These are phyloP conservation scores for Sarocladium kiliense DNA, from an alignment of 2,329 filamentous ascomycete genomes.

Conservation along the genomic window DNA sequence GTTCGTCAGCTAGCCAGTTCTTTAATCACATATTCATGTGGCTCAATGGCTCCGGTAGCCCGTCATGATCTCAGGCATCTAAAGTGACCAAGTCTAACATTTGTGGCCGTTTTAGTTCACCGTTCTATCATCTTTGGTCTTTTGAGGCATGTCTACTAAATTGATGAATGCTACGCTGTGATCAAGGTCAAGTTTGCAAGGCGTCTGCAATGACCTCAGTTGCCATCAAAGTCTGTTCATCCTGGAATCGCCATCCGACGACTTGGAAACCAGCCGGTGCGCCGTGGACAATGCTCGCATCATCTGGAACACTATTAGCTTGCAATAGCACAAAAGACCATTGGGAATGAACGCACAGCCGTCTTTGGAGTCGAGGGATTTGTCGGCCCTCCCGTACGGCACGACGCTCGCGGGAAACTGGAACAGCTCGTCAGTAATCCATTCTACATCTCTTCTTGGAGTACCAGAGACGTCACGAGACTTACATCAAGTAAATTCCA, in stretches of 20 bases:
- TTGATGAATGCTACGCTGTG: no score
- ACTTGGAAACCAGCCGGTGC: constrained; percentile 17
- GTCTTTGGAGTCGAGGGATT: constrained; percentile 1
- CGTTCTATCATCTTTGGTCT: no score
- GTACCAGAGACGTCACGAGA: no score
- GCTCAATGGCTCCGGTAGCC: no score
- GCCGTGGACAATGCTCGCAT: constrained; percentile 12
- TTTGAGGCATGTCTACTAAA: no score
- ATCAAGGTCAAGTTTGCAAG: background rate
- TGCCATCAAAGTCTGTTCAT: constrained; percentile 16
- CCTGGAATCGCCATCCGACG: constrained; percentile 18
- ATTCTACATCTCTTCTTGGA: no score
- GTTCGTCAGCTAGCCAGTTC: no score
- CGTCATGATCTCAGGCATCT: no score
- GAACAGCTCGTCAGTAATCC: background rate
- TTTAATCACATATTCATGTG: no score
- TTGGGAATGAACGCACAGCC: background rate
- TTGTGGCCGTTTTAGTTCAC: no score
- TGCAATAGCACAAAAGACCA: background rate
- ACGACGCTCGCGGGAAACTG: constrained; percentile 10
- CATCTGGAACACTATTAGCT: background rate
- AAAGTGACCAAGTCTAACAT: no score
- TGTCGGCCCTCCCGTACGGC: constrained; percentile 11
- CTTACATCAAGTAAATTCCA: constrained; percentile 25
- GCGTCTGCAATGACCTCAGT: constrained; percentile 8